Percentiles rank a stretch among this genome's conserved stretches.
Conservation (phyloP, 495 filamentous ascomycete genomes). For the Ramalina intermedia region DNA sequence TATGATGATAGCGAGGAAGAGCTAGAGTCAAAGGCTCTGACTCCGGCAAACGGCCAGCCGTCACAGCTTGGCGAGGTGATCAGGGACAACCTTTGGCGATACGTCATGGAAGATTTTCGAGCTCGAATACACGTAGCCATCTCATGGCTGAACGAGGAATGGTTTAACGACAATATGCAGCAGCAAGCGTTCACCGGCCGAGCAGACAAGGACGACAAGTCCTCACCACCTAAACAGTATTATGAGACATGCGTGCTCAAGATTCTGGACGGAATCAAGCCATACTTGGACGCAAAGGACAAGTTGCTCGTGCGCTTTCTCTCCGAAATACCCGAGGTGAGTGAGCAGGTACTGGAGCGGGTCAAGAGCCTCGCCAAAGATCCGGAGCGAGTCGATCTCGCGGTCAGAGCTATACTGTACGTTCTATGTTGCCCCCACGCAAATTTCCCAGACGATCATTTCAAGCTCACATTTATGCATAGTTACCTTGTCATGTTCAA, state of each 20-base stretch:
- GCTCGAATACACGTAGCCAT: conserved; percentile 74
- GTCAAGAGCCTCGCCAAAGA: conserved; percentile 75
- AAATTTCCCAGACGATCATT: conserved; percentile 16
- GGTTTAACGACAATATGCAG: conserved; percentile 79
- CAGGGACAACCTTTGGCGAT: conserved; percentile 64
- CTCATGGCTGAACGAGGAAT: conserved; percentile 91
- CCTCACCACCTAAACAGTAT: conserved; percentile 26
- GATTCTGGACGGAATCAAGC: conserved; percentile 72
- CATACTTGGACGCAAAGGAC: conserved; percentile 76
- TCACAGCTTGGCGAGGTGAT: conserved; percentile 48
- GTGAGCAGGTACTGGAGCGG: conserved; percentile 48
- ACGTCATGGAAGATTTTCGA: conserved; percentile 82
- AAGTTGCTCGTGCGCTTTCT: conserved; percentile 81
- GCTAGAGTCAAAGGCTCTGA: conserved; percentile 12
- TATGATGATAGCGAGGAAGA: conserved; percentile 32
- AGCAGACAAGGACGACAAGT: conserved; percentile 24
- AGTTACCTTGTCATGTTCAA: conserved; percentile 76
- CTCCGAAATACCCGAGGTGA: conserved; percentile 77
- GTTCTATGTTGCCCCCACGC: conserved; percentile 13
- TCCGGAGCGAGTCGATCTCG: conserved; percentile 59
- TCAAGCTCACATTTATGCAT: conserved; percentile 18
- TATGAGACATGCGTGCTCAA: conserved; percentile 72
- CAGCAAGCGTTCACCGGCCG: conserved; percentile 25
- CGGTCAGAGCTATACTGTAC: conserved; percentile 46
- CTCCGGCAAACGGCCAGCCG: conserved; percentile 9